Percentiles rank a stretch among this genome's conserved stretches.
Evolutionary conservation across 495 filamentous ascomycete genomes (phyloP).

Genomic region (Hypoxylon crocopeplum): DNA sequence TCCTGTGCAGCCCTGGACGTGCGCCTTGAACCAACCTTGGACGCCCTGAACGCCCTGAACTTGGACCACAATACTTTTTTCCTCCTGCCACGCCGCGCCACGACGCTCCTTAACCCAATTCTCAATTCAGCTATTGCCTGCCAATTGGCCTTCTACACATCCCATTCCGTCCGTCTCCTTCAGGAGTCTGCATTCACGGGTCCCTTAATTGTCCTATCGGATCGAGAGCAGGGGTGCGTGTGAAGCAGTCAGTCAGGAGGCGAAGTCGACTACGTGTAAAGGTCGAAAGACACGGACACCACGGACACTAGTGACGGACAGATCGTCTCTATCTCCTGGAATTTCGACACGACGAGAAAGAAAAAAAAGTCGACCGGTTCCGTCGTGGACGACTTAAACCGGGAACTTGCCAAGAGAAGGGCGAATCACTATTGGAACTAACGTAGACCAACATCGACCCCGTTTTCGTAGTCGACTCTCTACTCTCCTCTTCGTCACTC

Average conservation of each 20-base stretch:
- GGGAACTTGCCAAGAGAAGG: neutral
- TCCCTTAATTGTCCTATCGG: constrained; percentile 9
- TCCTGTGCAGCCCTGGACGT: neutral
- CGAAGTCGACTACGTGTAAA: constrained; percentile 3
- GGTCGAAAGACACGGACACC: constrained; percentile 2
- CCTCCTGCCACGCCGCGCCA: constrained; percentile 30
- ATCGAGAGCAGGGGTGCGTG: constrained; percentile 22
- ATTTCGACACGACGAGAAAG: neutral
- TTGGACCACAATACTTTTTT: constrained; percentile 25
- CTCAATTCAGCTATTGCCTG: constrained; percentile 22
- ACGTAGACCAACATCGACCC: constrained; percentile 12
- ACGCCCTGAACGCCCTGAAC: neutral
- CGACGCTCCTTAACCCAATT: constrained; percentile 17
- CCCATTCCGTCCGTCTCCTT: constrained; percentile 1
- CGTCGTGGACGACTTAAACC: constrained; percentile 17
- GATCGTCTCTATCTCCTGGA: neutral
- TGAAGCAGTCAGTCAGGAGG: constrained; percentile 16
- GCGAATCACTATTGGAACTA: constrained; percentile 15
- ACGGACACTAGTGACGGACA: neutral
- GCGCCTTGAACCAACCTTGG: neutral
- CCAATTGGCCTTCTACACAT: constrained; percentile 11
- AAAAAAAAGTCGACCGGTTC: constrained; percentile 7
- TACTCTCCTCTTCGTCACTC: constrained; percentile 15
- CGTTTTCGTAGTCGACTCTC: constrained; percentile 10
- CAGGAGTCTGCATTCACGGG: constrained; percentile 16